Evolutionary conservation across 768 basidiomycete genomes (phyloP), one percentile per base, ranked within the genome.

Genomic region (Gloeostereum incarnatum): DNA sequence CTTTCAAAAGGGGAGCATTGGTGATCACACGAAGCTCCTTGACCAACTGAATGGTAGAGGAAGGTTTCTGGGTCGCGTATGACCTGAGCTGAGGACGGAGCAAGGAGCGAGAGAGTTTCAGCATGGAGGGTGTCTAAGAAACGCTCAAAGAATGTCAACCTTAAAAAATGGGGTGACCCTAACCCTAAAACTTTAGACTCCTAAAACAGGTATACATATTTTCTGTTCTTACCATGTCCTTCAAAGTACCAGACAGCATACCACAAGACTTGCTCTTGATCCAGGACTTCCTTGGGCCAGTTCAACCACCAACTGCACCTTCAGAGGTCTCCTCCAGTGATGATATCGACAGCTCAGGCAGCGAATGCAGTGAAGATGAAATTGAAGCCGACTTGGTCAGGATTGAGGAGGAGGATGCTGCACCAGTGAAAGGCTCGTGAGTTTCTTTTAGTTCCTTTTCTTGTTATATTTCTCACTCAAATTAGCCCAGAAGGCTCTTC

Each of bases 1-100:
- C 94, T 63, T 91, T 90, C 31, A 72, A 67, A 46, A 97, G 78
- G 6, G 92, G 87, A 35, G 91, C 85, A 34, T 80, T 77, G 31
- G 73, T 83, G 49, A 70, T 68, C 57, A 85, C 87, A 46, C 94
- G 78, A 29, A 98, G 73, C 56, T 90, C 78, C 1, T 86, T 84
- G 46, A 98, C 80, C 39, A 93, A 78, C 39, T 81, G 76, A 22
- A 89, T 55, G 9, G 84, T 71, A 0, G 81, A 66, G 52, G 81
- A 88, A 38, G 60, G 48, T 3, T 60, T 45, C 17, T 57, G 40
- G 4, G 78, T 71, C 11, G 81, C 79, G 56, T 82, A 84, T 43
- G 53, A 48, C 27, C 67, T 35, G 56, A 57, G 36, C 45, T 42
- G 24, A 46, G 39, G 37, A 36, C 39, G 41, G 42, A 36, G 46